Conservation (phyloP, 805 yeast species). For the Wickerhamiella brachini region DNA sequence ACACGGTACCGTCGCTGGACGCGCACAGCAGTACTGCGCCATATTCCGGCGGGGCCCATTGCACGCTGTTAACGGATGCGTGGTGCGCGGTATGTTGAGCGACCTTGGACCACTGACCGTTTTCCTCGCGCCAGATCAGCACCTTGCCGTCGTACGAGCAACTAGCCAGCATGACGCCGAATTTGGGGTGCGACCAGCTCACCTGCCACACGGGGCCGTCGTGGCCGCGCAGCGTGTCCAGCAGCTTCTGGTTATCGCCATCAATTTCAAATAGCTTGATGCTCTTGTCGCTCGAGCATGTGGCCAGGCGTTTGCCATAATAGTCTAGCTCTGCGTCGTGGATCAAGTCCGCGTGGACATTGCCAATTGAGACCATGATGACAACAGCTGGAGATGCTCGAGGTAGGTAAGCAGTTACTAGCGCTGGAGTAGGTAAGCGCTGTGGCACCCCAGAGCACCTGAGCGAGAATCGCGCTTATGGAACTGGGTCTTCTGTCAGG, state of each 20-base stretch:
- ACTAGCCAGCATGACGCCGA: constrained; percentile 87
- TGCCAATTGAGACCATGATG: constrained; percentile 61
- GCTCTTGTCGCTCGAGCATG: constrained; percentile 93
- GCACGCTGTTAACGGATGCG: constrained; percentile 86
- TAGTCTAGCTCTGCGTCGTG: constrained; percentile 97
- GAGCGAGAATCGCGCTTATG: no score
- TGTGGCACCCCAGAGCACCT: no score
- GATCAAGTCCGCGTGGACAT: constrained; percentile 83
- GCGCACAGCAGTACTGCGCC: constrained; percentile 86
- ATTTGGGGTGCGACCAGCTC: constrained; percentile 97
- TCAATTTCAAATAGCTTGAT: constrained; percentile 86
- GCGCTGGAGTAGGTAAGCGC: no score
- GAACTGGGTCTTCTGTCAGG: no score
- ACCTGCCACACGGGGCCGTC: constrained; percentile 99
- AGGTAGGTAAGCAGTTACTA: no score
- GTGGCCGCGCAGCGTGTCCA: constrained; percentile 76
- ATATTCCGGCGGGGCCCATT: constrained; percentile 96
- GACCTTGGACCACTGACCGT: constrained; percentile 74
- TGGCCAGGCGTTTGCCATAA: constrained; percentile 90
- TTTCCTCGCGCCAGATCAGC: constrained; percentile 87
- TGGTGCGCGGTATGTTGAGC: constrained; percentile 80
- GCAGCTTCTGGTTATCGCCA: constrained; percentile 65
- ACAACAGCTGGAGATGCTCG: no score
- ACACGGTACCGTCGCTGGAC: constrained; percentile 84
- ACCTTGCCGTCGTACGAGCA: constrained; percentile 94